These are phyloP conservation scores for Breviolum minutum DNA, from an alignment of 73 alveolate species.

Conservation along the genomic window DNA sequence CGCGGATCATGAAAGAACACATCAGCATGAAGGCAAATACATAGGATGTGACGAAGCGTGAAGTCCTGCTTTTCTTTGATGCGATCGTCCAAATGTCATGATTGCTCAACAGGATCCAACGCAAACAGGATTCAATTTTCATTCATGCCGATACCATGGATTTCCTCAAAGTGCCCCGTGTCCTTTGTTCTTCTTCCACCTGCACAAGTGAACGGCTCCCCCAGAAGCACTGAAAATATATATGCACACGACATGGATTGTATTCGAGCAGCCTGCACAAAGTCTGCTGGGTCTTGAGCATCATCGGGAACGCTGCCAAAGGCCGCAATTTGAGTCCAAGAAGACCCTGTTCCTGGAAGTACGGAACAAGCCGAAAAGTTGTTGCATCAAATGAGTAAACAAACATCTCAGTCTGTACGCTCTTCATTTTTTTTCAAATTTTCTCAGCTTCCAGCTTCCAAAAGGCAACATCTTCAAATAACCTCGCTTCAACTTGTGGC, in stretches of 20 bases:
- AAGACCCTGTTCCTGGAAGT: not conserved
- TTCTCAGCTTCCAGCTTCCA: slow-evolving; percentile 34
- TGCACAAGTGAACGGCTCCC: not conserved
- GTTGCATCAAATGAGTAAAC: not conserved
- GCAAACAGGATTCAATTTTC: no score
- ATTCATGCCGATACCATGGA: no score
- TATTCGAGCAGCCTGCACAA: not conserved
- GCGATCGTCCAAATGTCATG: not conserved
- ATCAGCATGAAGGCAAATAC: no score
- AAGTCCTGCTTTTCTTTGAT: not conserved
- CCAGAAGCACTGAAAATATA: no score
- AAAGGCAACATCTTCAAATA: slow-evolving; percentile 2
- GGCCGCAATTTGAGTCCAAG: slow-evolving; percentile 44
- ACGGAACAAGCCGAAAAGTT: not conserved
- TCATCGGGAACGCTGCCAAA: slow-evolving; percentile 46
- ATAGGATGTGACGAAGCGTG: not conserved
- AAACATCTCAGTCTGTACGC: not conserved
- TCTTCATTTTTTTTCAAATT: not conserved
- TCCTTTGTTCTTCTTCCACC: slow-evolving; percentile 59
- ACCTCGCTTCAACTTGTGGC: not conserved
- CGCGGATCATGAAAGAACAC: not conserved
- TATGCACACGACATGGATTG: not conserved
- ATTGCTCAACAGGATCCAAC: no score
- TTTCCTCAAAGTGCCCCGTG: not conserved
- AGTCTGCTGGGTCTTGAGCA: slow-evolving; percentile 81